A percentile compares a stretch with the other conserved stretches of the same genome.
Evolutionary conservation across 371 early-diverging fungal genomes (phyloP).

Genomic region (Conidiobolus coronatus): DNA sequence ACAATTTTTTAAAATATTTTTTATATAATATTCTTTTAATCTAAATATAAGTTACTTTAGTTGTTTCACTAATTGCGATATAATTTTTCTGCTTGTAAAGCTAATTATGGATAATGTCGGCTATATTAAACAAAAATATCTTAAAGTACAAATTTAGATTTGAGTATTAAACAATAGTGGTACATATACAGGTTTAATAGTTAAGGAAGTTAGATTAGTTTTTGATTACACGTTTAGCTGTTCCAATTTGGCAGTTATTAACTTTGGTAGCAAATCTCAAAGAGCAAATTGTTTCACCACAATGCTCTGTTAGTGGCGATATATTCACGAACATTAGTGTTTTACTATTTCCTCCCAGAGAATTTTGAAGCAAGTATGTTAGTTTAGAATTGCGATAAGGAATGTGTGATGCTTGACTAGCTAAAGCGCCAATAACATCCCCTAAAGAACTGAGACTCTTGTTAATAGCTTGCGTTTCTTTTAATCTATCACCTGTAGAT

Average conservation of each 20-base stretch:
- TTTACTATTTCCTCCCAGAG: conserved; percentile 84
- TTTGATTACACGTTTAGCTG: conserved; percentile 14
- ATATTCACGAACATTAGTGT: conserved; percentile 98
- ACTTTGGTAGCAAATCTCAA: conserved; percentile 92
- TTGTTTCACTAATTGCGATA: too few species aligned
- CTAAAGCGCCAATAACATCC: conserved; percentile 83
- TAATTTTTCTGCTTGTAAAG: too few species aligned
- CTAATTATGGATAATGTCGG: too few species aligned
- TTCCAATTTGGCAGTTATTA: conserved; percentile 47
- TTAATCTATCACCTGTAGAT: conserved; percentile 74
- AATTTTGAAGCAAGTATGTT: conserved; percentile 82
- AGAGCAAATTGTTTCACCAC: conserved; percentile 78
- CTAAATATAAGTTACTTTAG: too few species aligned
- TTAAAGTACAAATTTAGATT: too few species aligned
- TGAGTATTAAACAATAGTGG: too few species aligned
- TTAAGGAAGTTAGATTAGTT: too few species aligned
- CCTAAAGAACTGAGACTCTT: conserved; percentile 79
- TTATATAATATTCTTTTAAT: too few species aligned
- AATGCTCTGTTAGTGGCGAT: conserved; percentile 42
- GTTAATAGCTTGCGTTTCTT: conserved; percentile 95
- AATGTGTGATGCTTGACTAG: conserved; percentile 64
- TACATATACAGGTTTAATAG: too few species aligned
- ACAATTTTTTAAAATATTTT: too few species aligned
- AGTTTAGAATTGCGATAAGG: conserved; percentile 94
- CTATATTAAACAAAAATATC: too few species aligned